Conservation (phyloP, 2,329 filamentous ascomycete genomes). For the Scopulariopsis brevicaulis region DNA sequence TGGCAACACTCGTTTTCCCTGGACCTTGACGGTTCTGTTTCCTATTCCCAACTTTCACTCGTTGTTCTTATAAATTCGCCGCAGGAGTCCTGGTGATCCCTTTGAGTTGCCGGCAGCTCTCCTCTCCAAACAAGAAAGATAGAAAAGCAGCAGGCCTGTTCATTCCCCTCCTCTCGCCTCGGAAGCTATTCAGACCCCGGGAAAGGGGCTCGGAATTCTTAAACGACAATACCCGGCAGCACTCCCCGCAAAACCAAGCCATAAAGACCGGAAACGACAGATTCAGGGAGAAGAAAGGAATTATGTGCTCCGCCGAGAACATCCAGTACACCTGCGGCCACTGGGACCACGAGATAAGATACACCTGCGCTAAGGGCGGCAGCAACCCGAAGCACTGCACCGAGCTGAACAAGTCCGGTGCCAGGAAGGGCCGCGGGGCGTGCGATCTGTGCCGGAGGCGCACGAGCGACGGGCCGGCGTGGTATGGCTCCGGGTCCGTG, state of each 20-base stretch:
- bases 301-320: slow-evolving; percentile 3
- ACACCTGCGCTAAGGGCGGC: not conserved
- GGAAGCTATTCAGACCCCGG: not conserved
- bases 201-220: no score
- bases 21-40: not conserved
- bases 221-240: not conserved
- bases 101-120: not conserved
- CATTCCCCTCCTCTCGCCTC: not conserved
- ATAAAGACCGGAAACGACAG: not conserved
- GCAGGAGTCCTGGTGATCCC: not conserved
- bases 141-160: not conserved
- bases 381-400: not conserved
- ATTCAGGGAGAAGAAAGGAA: not conserved
- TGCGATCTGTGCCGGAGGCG: not conserved
- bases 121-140: not conserved
- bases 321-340: slow-evolving; percentile 3
- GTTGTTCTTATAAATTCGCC: not conserved
- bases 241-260: not conserved
- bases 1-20: not conserved
- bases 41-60: not conserved
- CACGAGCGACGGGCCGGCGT: not conserved
- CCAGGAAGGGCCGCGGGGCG: not conserved
- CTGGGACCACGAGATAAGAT: not conserved
- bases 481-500: not conserved
- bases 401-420: not conserved